Evolutionary conservation across 2,329 filamentous ascomycete genomes (phyloP), one percentile per base, ranked within the genome.

Genomic region (Botrytis fragariae): DNA sequence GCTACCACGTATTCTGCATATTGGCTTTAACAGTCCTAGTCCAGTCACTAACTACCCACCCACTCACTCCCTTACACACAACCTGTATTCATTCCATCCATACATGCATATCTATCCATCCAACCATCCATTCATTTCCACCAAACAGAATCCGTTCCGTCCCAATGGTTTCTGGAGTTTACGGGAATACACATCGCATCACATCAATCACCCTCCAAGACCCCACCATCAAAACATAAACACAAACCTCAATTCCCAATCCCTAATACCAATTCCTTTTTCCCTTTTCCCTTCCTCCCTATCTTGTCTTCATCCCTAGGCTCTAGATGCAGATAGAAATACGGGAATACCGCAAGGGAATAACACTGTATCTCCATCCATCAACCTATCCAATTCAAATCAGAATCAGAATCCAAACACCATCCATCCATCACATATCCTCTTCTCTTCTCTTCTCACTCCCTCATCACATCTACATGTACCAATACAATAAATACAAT

Each of bases 1-100:
- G 45, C 45, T 67, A 54, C 64, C 45, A 67, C 64, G 64, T 54
- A 67, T 67, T 64, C 25, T 18, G 14, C 51, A 29, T 67, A 45
- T n/a, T 54, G 35, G 25, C 64, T 48, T 25, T 54, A 29, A 67
- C 2, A 67, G 64, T 39, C 16, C 25, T 67, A 67, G 63, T 45
- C 10, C 12, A 22, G 12, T n/a, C 12, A 35, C 3, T 39, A 8
- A 5, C 45, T 1, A 51, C 12, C 18, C 25, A 29, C 12, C 42
- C 42, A 44, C 18, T 20, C 18, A 44, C 42, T 7, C 44, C 29
- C 35, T 45, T 61, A 25, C 59, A 37, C 59, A 35, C 3, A 61
- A 61, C 39, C 20, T 61, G 9, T 37, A 45, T 44, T 64, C 61
- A 48, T 32, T 32, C 20, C 39, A n/a, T 29, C 12, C 39, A 44